These are phyloP conservation scores for Mycena vitilis DNA, from an alignment of 768 basidiomycete species.

Conservation along the genomic window DNA sequence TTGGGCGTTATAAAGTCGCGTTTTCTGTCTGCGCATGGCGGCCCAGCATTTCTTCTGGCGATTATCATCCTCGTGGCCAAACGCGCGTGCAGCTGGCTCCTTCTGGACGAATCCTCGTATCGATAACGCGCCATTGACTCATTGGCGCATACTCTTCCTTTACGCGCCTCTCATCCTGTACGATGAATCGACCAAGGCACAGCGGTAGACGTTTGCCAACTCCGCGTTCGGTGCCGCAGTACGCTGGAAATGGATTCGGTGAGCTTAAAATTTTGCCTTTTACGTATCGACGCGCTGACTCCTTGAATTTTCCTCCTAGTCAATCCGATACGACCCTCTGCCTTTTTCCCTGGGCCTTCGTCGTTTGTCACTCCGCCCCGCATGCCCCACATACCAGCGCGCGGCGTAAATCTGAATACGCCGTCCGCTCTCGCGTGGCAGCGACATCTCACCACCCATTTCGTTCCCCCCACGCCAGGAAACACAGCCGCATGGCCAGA, in stretches of 20 bases:
- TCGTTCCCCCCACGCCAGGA: constrained; percentile 6
- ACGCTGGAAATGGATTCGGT: constrained; percentile 22
- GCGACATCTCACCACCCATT: constrained; percentile 15
- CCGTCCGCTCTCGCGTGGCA: constrained; percentile 32
- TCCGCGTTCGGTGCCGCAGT: constrained; percentile 24
- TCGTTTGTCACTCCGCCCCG: not conserved
- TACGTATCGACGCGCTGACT: constrained; percentile 23
- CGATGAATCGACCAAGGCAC: constrained; percentile 22
- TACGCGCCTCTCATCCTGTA: constrained; percentile 21
- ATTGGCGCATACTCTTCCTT: constrained; percentile 13
- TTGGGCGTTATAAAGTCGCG: not conserved
- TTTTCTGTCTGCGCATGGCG: not conserved
- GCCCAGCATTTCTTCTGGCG: not conserved
- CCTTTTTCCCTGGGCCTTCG: constrained; percentile 8
- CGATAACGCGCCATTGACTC: constrained; percentile 29
- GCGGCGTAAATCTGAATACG: constrained; percentile 18
- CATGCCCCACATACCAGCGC: constrained; percentile 10
- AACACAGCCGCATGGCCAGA: constrained; percentile 31
- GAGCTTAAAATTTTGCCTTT: constrained; percentile 14
- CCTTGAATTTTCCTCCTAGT: constrained; percentile 8
- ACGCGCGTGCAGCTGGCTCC: constrained; percentile 20
- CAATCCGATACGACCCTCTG: constrained; percentile 20
- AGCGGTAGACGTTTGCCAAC: constrained; percentile 13
- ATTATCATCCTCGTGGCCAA: constrained; percentile 14
- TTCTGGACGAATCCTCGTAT: constrained; percentile 27